Evolutionary conservation across 139 green algal genomes (phyloP).

Genomic region (Trebouxia sp.): DNA sequence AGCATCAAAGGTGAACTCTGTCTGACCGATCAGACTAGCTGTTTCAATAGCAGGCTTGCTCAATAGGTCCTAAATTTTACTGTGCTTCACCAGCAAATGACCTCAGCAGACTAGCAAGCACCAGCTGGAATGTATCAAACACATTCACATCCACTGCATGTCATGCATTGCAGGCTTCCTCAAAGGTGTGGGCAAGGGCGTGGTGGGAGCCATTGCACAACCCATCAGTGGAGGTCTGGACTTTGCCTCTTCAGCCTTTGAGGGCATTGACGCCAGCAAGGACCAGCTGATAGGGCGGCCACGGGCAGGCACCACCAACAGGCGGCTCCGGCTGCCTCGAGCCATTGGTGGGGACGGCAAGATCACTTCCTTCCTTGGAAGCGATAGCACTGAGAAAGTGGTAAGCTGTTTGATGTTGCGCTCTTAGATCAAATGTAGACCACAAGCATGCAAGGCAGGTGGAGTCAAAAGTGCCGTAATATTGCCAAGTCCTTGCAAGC

Average conservation of each 20-base stretch:
- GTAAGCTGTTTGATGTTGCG: not conserved
- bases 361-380: constrained; percentile 61
- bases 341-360: constrained; percentile 75
- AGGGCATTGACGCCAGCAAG: constrained; percentile 48
- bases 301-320: not conserved
- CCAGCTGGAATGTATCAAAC: not conserved
- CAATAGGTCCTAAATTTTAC: too few species aligned
- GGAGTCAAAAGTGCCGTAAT: too few species aligned
- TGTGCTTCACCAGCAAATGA: too few species aligned
- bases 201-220: constrained; percentile 78
- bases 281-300: constrained; percentile 45
- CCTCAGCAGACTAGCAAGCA: not conserved
- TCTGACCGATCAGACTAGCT: not conserved
- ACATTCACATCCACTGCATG: not conserved
- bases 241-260: constrained; percentile 49
- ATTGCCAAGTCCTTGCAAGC: too few species aligned
- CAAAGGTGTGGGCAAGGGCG: constrained; percentile 67
- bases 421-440: too few species aligned
- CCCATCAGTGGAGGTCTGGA: constrained; percentile 81
- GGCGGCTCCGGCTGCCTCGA: constrained; percentile 61
- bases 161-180: constrained; percentile 47
- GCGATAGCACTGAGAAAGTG: constrained; percentile 30
- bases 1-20: not conserved
- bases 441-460: too few species aligned
- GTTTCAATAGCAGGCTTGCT: too few species aligned